A percentile compares a stretch with the other conserved stretches of the same genome.
These are phyloP conservation scores for Yamadazyma spencermartinsiae DNA, from an alignment of 1,139 yeast genomes.

Conservation along the genomic window DNA sequence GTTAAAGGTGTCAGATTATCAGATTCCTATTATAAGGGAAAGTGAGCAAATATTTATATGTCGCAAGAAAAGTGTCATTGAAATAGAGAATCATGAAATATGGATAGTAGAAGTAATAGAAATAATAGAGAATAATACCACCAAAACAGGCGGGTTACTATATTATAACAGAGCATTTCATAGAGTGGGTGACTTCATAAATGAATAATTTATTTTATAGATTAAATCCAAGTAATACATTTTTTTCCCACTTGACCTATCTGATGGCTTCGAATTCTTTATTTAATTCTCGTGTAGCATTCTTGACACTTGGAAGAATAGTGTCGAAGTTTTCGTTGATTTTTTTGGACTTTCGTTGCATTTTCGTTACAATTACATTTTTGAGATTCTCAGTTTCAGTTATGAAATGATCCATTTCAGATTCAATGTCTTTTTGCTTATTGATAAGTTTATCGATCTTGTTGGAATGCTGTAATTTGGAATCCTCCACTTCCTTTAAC, in stretches of 20 bases:
- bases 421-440: slow-evolving; percentile 26
- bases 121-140: slow-evolving; percentile 27
- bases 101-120: slow-evolving; percentile 77
- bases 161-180: slow-evolving; percentile 66
- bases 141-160: slow-evolving; percentile 59
- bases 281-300: slow-evolving; percentile 19
- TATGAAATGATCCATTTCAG: slow-evolving; percentile 32
- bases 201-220: slow-evolving; percentile 9
- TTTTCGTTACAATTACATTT: slow-evolving; percentile 25
- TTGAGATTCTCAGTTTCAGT: slow-evolving; percentile 14
- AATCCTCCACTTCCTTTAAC: slow-evolving; percentile 26
- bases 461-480: slow-evolving; percentile 19
- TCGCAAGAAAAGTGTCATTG: slow-evolving; percentile 50
- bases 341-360: slow-evolving; percentile 30
- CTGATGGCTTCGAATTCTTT: slow-evolving; percentile 10
- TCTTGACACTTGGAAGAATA: slow-evolving; percentile 35
- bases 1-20: slow-evolving; percentile 11
- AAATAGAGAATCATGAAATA: slow-evolving; percentile 79
- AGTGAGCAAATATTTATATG: slow-evolving; percentile 70
- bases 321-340: slow-evolving; percentile 40
- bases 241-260: not conserved
- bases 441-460: slow-evolving; percentile 29
- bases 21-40: slow-evolving; percentile 58
- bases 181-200: slow-evolving; percentile 41
- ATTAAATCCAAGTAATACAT: not conserved